Percentiles rank a stretch among this genome's conserved stretches.
These are phyloP conservation scores for Radiomyces spectabilis DNA, from an alignment of 192 early-diverging fungal genomes.

Conservation along the genomic window DNA sequence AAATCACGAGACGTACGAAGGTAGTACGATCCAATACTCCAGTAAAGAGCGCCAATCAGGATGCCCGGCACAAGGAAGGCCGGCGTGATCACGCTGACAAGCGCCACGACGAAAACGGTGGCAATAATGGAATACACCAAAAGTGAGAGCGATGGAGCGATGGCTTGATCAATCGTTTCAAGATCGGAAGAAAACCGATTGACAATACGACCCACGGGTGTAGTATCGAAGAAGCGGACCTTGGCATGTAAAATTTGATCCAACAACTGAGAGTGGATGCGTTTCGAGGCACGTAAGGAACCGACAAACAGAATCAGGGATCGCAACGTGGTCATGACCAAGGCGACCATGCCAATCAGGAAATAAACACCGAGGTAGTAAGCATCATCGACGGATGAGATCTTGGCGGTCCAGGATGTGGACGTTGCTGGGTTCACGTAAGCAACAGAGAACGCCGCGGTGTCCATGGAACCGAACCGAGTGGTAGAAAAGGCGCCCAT, in stretches of 20 bases:
- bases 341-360: constrained; percentile 37
- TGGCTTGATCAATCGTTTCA: constrained; percentile 64
- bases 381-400: constrained; percentile 38
- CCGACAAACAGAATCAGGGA: constrained; percentile 37
- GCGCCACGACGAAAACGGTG: constrained; percentile 48
- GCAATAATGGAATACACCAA: constrained; percentile 44
- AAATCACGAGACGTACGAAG: constrained; percentile 77
- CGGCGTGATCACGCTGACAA: constrained; percentile 63
- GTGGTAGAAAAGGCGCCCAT: not conserved
- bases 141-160: constrained; percentile 42
- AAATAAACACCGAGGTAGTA: constrained; percentile 61
- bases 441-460: not conserved
- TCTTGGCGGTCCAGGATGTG: not conserved
- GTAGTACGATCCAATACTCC: constrained; percentile 63
- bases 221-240: constrained; percentile 85
- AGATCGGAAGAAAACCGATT: constrained; percentile 90
- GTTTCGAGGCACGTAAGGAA: constrained; percentile 47
- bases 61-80: constrained; percentile 61
- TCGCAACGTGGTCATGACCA: constrained; percentile 29
- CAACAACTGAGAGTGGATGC: constrained; percentile 49
- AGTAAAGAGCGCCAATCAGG: constrained; percentile 50
- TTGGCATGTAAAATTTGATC: constrained; percentile 54
- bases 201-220: constrained; percentile 72
- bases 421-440: not conserved
- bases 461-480: not conserved